A percentile compares a stretch with the other conserved stretches of the same genome.
Conservation (phyloP, 768 basidiomycete species). For the Panaeolus papilionaceus region DNA sequence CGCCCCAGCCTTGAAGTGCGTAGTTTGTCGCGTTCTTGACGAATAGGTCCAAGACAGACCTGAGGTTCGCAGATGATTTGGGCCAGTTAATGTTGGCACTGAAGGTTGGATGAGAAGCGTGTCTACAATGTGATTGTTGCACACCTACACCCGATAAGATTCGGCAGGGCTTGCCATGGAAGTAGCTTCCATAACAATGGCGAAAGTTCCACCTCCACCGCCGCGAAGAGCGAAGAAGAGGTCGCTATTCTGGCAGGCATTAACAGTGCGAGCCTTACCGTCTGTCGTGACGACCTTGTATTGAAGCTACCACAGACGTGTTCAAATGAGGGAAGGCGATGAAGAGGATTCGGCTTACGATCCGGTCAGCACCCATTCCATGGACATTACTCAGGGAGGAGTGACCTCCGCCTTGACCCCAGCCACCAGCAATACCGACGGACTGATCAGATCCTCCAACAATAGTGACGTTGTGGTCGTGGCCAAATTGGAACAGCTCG, state of each 20-base stretch:
- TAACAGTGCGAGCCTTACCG: constrained; percentile 45
- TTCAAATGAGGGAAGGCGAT: background rate
- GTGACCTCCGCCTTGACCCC: constrained; percentile 55
- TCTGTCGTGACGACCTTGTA: constrained; percentile 48
- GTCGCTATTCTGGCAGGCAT: constrained; percentile 39
- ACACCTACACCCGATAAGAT: too few relatives aligned
- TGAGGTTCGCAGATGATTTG: too few relatives aligned
- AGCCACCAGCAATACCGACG: constrained; percentile 44
- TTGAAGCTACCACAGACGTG: constrained; percentile 32
- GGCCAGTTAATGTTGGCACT: too few relatives aligned
- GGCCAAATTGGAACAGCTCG: constrained; percentile 45
- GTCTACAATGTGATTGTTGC: too few relatives aligned
- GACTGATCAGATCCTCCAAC: constrained; percentile 37
- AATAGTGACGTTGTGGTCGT: constrained; percentile 42
- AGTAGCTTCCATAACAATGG: too few relatives aligned
- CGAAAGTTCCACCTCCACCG: too few relatives aligned
- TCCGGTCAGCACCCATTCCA: constrained; percentile 35
- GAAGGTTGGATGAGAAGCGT: too few relatives aligned
- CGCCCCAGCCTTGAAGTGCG: too few relatives aligned
- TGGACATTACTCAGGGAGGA: constrained; percentile 42
- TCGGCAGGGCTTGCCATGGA: too few relatives aligned
- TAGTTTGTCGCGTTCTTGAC: too few relatives aligned
- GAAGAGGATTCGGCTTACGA: constrained; percentile 31
- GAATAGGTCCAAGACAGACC: too few relatives aligned
- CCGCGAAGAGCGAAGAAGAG: too few relatives aligned